Evolutionary conservation across 140 eudicot species (phyloP).

Genomic region (Ambrosia hybrid): DNA sequence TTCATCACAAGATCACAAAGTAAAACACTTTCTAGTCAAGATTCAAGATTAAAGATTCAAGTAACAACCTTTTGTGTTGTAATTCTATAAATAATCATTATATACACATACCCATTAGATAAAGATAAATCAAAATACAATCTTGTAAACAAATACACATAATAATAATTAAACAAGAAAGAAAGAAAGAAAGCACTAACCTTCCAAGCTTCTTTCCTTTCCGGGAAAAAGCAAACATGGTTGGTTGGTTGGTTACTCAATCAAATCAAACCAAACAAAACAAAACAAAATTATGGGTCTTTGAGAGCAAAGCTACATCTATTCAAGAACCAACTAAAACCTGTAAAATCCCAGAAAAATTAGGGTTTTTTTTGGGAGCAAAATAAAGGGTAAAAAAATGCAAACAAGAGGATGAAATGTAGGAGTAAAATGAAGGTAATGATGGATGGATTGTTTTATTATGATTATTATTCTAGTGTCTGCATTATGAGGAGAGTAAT

Average conservation of each 20-base stretch:
- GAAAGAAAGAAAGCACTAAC: slow-evolving; percentile 32
- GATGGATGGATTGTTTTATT: too few relatives aligned
- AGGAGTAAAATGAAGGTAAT: too few relatives aligned
- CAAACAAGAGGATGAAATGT: too few relatives aligned
- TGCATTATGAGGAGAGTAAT: too few relatives aligned
- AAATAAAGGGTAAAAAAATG: too few relatives aligned
- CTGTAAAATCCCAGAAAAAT: too few relatives aligned
- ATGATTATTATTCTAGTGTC: too few relatives aligned
- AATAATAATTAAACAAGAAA: neutral
- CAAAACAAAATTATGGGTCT: too few relatives aligned
- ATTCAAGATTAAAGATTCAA: slow-evolving; percentile 12
- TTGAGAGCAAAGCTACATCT: too few relatives aligned
- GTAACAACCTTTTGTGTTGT: slow-evolving; percentile 10
- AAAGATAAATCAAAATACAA: slow-evolving; percentile 13
- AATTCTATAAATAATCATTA: slow-evolving; percentile 12
- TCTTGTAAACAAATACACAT: slow-evolving; percentile 18
- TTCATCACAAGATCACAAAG: slow-evolving; percentile 6
- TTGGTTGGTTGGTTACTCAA: slow-evolving; percentile 9
- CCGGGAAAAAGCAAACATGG: slow-evolving; percentile 88
- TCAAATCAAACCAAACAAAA: too few relatives aligned
- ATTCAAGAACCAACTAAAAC: too few relatives aligned
- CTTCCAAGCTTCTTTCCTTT: slow-evolving; percentile 90
- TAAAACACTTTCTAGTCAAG: neutral
- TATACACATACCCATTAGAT: neutral
- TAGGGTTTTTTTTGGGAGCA: too few relatives aligned